A percentile compares a stretch with the other conserved stretches of the same genome.
Conservation (phyloP, 306 rosid genomes). For the Medicago truncatula region DNA sequence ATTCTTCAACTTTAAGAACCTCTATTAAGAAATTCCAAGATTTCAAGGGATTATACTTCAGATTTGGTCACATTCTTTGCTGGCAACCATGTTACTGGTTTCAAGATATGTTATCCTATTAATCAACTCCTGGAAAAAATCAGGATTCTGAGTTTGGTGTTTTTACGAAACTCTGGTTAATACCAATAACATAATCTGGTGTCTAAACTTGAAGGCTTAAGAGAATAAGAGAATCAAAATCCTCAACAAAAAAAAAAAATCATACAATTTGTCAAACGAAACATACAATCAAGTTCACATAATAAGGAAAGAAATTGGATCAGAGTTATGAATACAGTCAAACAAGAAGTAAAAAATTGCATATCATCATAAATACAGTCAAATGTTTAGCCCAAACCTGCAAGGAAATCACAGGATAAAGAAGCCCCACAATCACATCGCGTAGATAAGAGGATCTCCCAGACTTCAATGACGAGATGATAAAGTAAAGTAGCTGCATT, state of each 20-base stretch:
- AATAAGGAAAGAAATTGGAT: constrained; percentile 20
- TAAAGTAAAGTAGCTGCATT: constrained; percentile 83
- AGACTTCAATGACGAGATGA: constrained; percentile 91
- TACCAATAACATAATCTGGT: constrained; percentile 3
- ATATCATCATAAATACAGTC: constrained; percentile 19
- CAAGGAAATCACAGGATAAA: constrained; percentile 92
- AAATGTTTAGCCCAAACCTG: constrained; percentile 65
- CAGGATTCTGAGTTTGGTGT: constrained; percentile 8
- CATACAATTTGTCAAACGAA: constrained; percentile 18
- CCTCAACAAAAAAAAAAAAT: constrained; percentile 10
- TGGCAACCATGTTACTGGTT: not conserved
- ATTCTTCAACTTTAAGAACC: too few relatives aligned
- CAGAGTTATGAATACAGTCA: constrained; percentile 20
- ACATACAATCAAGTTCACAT: constrained; percentile 23
- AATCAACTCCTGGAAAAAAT: constrained; percentile 18
- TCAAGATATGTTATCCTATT: constrained; percentile 17
- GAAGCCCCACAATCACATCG: constrained; percentile 85
- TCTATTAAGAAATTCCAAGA: too few relatives aligned
- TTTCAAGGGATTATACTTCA: too few relatives aligned
- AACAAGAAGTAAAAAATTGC: constrained; percentile 18
- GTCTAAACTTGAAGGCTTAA: constrained; percentile 19
- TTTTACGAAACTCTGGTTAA: constrained; percentile 3
- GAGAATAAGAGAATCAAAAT: constrained; percentile 29
- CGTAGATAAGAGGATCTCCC: constrained; percentile 85
- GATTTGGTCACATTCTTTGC: too few relatives aligned